A percentile compares a stretch with the other conserved stretches of the same genome.
Conservation (phyloP, 371 early-diverging fungal genomes). For the Mucor ambiguus region DNA sequence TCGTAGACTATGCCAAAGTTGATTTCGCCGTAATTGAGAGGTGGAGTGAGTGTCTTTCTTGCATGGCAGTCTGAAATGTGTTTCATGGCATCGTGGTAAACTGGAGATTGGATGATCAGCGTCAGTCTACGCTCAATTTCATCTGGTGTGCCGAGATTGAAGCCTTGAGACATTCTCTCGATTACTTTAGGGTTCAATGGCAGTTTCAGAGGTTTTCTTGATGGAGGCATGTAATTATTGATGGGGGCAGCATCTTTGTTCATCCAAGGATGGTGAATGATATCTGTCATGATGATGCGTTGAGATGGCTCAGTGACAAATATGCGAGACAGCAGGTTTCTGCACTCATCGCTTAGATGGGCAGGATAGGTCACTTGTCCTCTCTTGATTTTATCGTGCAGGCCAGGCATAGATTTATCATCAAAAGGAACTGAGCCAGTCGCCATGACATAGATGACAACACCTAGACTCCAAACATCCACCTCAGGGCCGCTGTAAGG, state of each 20-base stretch:
- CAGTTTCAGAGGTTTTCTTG: constrained; percentile 65
- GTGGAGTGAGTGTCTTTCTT: constrained; percentile 10
- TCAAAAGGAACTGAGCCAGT: constrained; percentile 97
- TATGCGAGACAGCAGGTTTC: constrained; percentile 75
- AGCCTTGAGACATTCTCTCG: constrained; percentile 77
- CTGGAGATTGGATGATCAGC: constrained; percentile 51
- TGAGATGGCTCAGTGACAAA: constrained; percentile 74
- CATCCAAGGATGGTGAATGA: constrained; percentile 87
- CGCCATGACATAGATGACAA: constrained; percentile 93
- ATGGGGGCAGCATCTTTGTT: constrained; percentile 63
- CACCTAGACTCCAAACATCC: constrained; percentile 97
- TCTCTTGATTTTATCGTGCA: constrained; percentile 93
- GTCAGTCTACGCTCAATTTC: constrained; percentile 65
- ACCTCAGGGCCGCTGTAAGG: constrained; percentile 95
- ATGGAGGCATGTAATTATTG: constrained; percentile 63
- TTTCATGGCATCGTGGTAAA: constrained; percentile 35
- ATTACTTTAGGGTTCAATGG: constrained; percentile 76
- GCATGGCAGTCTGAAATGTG: constrained; percentile 20
- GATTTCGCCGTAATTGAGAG: constrained; percentile 7
- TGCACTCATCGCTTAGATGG: constrained; percentile 78
- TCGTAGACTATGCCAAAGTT: constrained; percentile 25
- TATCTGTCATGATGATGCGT: constrained; percentile 79
- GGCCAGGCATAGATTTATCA: constrained; percentile 86
- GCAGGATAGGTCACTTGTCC: constrained; percentile 85
- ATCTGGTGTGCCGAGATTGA: constrained; percentile 80